Evolutionary conservation across 495 filamentous ascomycete genomes (phyloP).

Genomic region (Annulohypoxylon maeteangense): DNA sequence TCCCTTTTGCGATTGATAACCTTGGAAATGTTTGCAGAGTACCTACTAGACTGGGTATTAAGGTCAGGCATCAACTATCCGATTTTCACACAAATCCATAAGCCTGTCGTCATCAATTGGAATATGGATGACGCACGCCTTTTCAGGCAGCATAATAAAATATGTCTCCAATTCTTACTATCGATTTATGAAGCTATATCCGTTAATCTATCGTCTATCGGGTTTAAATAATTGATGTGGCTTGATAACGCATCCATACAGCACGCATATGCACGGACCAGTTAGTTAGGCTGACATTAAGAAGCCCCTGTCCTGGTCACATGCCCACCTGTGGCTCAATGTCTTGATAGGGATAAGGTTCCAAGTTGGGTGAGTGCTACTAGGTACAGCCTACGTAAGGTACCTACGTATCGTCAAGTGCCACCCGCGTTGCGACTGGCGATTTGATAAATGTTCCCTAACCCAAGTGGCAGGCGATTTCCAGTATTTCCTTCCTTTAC

Average conservation of each 20-base stretch:
- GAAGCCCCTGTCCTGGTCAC: constrained; percentile 22
- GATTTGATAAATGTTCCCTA: constrained; percentile 35
- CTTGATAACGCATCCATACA: neutral
- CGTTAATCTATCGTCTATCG: neutral
- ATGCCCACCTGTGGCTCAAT: constrained; percentile 34
- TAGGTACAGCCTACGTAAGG: constrained; percentile 9
- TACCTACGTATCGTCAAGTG: constrained; percentile 35
- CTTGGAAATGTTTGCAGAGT: neutral
- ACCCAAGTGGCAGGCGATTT: constrained; percentile 16
- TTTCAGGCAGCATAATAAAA: constrained; percentile 35
- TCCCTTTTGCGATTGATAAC: neutral
- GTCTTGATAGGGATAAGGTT: constrained; percentile 33
- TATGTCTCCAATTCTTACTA: neutral
- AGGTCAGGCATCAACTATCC: constrained; percentile 14
- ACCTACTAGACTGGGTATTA: too few relatives aligned
- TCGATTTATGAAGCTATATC: neutral
- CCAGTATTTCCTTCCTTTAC: constrained; percentile 2
- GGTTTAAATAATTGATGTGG: constrained; percentile 11
- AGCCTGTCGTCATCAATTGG: constrained; percentile 26
- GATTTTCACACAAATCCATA: neutral
- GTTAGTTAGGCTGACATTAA: constrained; percentile 17
- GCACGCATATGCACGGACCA: constrained; percentile 1
- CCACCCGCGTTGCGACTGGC: constrained; percentile 40
- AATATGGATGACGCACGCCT: constrained; percentile 30
- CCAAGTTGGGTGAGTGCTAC: constrained; percentile 8